Evolutionary conservation across 352 stramenopile genomes (phyloP), one percentile per base, ranked within the genome.

Genomic region (Phytophthora aleatoria): DNA sequence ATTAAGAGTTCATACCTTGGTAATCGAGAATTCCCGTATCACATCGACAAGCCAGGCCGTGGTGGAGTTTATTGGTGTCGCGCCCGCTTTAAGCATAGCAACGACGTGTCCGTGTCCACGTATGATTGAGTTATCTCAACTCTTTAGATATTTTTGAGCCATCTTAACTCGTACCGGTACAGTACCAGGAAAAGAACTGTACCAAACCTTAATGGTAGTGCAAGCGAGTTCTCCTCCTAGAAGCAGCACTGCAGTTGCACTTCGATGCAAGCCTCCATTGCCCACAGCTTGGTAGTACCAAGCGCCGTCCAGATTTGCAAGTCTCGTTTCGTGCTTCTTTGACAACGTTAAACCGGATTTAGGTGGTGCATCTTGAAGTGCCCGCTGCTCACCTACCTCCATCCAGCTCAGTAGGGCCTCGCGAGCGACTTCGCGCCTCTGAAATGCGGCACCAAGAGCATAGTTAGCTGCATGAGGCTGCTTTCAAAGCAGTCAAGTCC

Each of bases 281-380:
- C 41, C 41, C 5, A n/a, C 35, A 13, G 35, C 12, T 41, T 41
- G 8, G 0, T 7, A 27, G 20, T 20, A 20, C n/a, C 3, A 31
- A 54, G 10, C 8, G 50, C 36, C 36, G 42, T 48, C 36, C 26
- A 13, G 35, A 57, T 64, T 64, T 64, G 57, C 15, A 20, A 20
- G 20, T 20, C 20, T 20, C 20, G 20, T 20, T 20, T 20, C 20
- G 20, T 20, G 20, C 0, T 20, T 1, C 0, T 20, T 20, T 20
- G 20, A 1, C 20, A 9, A 36, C 15, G 30, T 55, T 39, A 43
- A 50, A 64, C 36, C 57, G 26, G 38, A 41, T 56, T 63, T 43
- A 50, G 42, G 57, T 58, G 57, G 48, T 56, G 36, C 57, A 64
- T 36, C 39, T 58, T 65, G 49, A 65, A 65, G 57, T 52, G 9